Conservation (phyloP, 169 alveolate species). For the Plasmodium billcollinsi region DNA sequence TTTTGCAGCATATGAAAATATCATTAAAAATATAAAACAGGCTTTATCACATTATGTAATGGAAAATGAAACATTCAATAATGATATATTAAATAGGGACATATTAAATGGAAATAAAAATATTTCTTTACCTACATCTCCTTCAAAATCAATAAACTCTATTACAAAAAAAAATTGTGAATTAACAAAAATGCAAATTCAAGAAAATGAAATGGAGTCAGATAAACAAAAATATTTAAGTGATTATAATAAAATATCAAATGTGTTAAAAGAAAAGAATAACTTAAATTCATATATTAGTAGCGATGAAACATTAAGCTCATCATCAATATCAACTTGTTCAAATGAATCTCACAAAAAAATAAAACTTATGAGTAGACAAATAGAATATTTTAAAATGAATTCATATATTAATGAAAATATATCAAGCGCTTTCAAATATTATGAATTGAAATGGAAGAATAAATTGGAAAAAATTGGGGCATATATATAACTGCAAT, state of each 20-base stretch:
- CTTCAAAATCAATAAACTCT: not conserved
- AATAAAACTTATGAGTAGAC: not conserved
- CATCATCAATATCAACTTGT: constrained; percentile 3
- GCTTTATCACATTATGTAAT: constrained; percentile 26
- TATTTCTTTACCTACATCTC: constrained; percentile 3
- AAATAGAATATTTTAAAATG: constrained; percentile 2
- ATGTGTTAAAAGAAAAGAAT: not conserved
- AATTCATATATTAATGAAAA: constrained; percentile 37
- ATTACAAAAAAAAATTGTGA: constrained; percentile 15
- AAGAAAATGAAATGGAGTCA: not conserved
- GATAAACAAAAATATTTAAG: not conserved
- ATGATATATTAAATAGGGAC: not conserved
- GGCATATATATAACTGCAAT: constrained; percentile 3
- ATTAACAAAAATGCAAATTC: constrained; percentile 3
- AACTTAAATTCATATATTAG: constrained; percentile 1
- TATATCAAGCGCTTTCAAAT: constrained; percentile 53
- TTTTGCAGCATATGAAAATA: constrained; percentile 38
- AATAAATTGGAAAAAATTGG: constrained; percentile 25
- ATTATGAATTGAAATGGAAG: constrained; percentile 60
- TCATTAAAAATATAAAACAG: constrained; percentile 50
- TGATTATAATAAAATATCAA: not conserved
- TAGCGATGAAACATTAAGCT: not conserved
- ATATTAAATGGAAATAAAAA: not conserved
- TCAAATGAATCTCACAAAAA: not conserved
- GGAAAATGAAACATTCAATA: not conserved